Percentiles rank a stretch among this genome's conserved stretches.
These are phyloP conservation scores for Neocatenulostroma microsporum DNA, from an alignment of 2,329 filamentous ascomycete species.

Conservation along the genomic window DNA sequence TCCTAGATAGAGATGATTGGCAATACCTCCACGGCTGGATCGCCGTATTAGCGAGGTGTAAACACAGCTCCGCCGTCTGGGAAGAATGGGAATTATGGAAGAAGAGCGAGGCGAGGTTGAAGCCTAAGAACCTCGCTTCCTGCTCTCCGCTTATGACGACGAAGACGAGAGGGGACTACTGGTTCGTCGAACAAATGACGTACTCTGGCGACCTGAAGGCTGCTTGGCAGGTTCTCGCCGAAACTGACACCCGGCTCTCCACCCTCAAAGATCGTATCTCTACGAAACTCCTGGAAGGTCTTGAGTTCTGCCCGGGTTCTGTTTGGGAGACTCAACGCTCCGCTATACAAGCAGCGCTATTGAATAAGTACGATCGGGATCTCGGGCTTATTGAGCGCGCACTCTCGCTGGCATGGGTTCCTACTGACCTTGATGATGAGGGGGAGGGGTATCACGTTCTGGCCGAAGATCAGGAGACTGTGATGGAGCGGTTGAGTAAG, in stretches of 20 bases:
- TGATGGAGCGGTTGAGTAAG: conserved; percentile 21
- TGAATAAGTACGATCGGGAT: conserved; percentile 25
- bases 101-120: conserved; percentile 12
- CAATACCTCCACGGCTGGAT: conserved; percentile 30
- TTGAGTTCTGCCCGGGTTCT: conserved; percentile 19
- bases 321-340: conserved; percentile 12
- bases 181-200: conserved; percentile 30
- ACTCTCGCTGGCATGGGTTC: conserved; percentile 25
- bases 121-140: conserved; percentile 14
- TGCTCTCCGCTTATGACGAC: conserved; percentile 13
- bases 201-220: conserved; percentile 21
- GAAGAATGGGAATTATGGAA: conserved; percentile 30
- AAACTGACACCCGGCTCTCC: conserved; percentile 18
- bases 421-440: conserved; percentile 6
- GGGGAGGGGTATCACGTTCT: conserved; percentile 8
- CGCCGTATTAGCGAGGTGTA: conserved; percentile 27
- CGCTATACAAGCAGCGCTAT: conserved; percentile 19
- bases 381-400: conserved; percentile 24
- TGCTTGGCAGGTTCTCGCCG: conserved; percentile 26
- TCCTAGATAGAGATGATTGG: conserved; percentile 26
- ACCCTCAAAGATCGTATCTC: conserved; percentile 14
- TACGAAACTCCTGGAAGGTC: conserved; percentile 20
- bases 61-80: conserved; percentile 24
- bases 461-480: conserved; percentile 21
- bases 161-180: conserved; percentile 25